Conservation (phyloP, 2,329 filamentous ascomycete genomes). For the Clarireedia sp. region DNA sequence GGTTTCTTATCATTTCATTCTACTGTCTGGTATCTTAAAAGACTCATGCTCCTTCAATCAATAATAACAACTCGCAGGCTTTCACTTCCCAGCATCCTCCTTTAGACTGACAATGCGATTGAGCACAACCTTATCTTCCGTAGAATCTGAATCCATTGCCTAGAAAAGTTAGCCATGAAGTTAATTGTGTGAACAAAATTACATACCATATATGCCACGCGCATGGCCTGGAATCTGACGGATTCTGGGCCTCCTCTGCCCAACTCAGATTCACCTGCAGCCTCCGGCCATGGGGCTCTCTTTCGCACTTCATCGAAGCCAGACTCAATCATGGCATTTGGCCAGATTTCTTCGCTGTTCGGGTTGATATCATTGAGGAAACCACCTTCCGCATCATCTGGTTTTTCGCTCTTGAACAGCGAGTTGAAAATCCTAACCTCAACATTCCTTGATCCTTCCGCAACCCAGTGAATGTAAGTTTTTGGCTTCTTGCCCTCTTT, state of each 20-base stretch:
- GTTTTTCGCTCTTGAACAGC: conserved; percentile 82
- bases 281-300: conserved; percentile 74
- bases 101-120: conserved; percentile 91
- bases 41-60: no score
- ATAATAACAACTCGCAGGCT: no score
- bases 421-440: conserved; percentile 74
- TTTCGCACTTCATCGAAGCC: conserved; percentile 71
- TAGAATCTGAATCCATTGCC: conserved; percentile 72
- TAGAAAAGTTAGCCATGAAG: conserved; percentile 12
- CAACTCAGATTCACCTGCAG: conserved; percentile 55
- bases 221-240: conserved; percentile 84
- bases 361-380: conserved; percentile 82
- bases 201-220: conserved; percentile 60
- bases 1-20: no score
- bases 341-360: conserved; percentile 72
- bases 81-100: conserved; percentile 67
- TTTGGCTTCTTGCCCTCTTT: conserved; percentile 68
- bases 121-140: conserved; percentile 70
- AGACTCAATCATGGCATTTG: conserved; percentile 70
- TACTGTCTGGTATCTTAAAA: no score
- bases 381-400: conserved; percentile 66
- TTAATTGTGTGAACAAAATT: not conserved
- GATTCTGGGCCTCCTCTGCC: conserved; percentile 59
- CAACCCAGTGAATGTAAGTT: conserved; percentile 87
- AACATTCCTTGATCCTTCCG: conserved; percentile 57